These are phyloP conservation scores for Camelina sativa DNA, from an alignment of 345 rosid species.

Conservation along the genomic window DNA sequence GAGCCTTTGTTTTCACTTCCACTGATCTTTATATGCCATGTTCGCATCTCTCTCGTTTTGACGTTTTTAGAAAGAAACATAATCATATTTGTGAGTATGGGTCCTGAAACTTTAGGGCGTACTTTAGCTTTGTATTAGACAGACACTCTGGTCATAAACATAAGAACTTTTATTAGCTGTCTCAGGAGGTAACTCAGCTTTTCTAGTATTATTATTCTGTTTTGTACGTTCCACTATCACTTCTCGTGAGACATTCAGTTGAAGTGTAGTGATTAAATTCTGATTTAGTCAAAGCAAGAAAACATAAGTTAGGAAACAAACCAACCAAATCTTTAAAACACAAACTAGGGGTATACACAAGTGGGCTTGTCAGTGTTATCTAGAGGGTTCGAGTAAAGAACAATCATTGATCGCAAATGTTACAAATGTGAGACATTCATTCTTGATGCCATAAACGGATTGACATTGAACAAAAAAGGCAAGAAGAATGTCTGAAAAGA, in stretches of 20 bases:
- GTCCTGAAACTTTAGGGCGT: conserved; percentile 39
- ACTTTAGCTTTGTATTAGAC: conserved; percentile 40
- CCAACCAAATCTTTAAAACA: not conserved
- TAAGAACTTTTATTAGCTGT: conserved; percentile 26
- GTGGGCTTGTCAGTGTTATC: not conserved
- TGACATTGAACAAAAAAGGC: not conserved
- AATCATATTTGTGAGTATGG: conserved; percentile 41
- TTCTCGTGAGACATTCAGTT: not conserved
- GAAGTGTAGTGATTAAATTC: not conserved
- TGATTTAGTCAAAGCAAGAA: not conserved
- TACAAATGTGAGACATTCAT: not conserved
- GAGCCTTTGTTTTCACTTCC: conserved; percentile 21
- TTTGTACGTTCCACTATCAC: not conserved
- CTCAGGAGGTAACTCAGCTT: not conserved
- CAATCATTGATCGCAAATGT: not conserved
- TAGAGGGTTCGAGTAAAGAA: not conserved
- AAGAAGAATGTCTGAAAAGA: not conserved
- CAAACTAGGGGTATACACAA: not conserved
- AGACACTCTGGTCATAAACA: conserved; percentile 34
- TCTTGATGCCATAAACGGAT: too few relatives aligned
- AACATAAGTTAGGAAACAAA: not conserved
- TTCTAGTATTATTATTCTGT: conserved; percentile 2
- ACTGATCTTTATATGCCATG: conserved; percentile 30
- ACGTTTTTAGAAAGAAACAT: conserved; percentile 37
- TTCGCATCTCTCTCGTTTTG: conserved; percentile 16